A percentile compares a stretch with the other conserved stretches of the same genome.
These are phyloP conservation scores for Nakazawaea anatomiae DNA, from an alignment of 805 yeast genomes.

Conservation along the genomic window DNA sequence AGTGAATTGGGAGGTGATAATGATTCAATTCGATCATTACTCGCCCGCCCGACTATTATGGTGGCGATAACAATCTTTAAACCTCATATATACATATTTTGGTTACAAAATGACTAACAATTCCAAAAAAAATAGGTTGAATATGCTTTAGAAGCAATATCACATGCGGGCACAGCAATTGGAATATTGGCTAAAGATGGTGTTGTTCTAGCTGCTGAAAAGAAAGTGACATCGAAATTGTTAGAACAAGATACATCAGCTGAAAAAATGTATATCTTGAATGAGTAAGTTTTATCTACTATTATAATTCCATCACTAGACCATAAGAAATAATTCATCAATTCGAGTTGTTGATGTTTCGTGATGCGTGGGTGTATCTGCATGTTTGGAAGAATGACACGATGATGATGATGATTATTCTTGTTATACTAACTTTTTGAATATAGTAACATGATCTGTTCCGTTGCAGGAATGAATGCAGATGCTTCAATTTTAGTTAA, in stretches of 20 bases:
- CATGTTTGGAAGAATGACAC: too few relatives aligned
- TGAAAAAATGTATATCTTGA: slow-evolving; percentile 84
- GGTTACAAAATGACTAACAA: too few relatives aligned
- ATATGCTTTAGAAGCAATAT: slow-evolving; percentile 89
- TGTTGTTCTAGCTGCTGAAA: slow-evolving; percentile 93
- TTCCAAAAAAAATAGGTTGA: slow-evolving; percentile 45
- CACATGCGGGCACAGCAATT: slow-evolving; percentile 78
- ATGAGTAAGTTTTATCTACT: slow-evolving; percentile 38
- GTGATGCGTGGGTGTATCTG: too few relatives aligned
- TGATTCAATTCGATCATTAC: background rate
- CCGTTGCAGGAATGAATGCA: slow-evolving; percentile 97
- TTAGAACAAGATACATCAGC: slow-evolving; percentile 91
- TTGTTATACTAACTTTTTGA: background rate
- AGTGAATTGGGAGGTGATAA: too few relatives aligned
- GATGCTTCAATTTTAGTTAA: slow-evolving; percentile 91
- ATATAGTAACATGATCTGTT: slow-evolving; percentile 61
- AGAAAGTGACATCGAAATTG: slow-evolving; percentile 87
- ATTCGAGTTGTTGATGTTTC: too few relatives aligned
- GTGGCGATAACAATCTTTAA: slow-evolving; percentile 13
- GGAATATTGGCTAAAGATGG: slow-evolving; percentile 79
- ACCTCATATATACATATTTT: too few relatives aligned
- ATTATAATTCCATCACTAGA: too few relatives aligned
- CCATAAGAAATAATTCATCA: too few relatives aligned
- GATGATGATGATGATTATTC: too few relatives aligned
- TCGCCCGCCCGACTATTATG: background rate